These are phyloP conservation scores for Boletus speciosus DNA, from an alignment of 768 basidiomycete genomes.

Conservation along the genomic window DNA sequence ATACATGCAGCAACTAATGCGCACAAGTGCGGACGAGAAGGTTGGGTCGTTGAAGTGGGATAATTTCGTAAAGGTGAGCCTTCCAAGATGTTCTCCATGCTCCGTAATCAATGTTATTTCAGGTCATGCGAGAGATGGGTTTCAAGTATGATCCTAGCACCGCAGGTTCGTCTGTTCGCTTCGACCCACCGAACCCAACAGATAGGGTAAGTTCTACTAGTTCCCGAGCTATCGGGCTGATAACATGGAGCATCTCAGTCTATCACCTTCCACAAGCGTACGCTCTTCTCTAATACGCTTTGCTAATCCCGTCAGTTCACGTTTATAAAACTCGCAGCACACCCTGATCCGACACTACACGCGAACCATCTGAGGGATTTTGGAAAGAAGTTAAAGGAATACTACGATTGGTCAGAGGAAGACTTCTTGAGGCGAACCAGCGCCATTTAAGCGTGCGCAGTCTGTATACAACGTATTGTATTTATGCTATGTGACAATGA, in stretches of 20 bases:
- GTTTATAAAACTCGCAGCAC: constrained; percentile 43
- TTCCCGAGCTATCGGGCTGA: constrained; percentile 1
- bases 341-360: constrained; percentile 66
- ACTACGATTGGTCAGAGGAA: constrained; percentile 64
- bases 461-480: not conserved
- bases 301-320: not conserved
- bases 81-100: not conserved
- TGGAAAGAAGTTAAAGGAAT: constrained; percentile 53
- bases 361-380: constrained; percentile 48
- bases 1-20: constrained; percentile 64
- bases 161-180: constrained; percentile 79
- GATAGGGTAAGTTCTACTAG: constrained; percentile 38
- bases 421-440: constrained; percentile 33
- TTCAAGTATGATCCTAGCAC: constrained; percentile 71
- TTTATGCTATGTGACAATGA: not conserved
- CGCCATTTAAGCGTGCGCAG: not conserved
- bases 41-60: constrained; percentile 77
- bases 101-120: not conserved
- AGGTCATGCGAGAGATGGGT: constrained; percentile 80
- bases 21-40: constrained; percentile 52
- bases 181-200: constrained; percentile 62
- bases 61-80: constrained; percentile 62
- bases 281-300: constrained; percentile 5
- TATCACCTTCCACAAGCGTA: constrained; percentile 77
- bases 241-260: constrained; percentile 37